Percentiles rank a stretch among this genome's conserved stretches.
Conservation (phyloP, 345 rosid genomes). For the Murraya koenigii region DNA sequence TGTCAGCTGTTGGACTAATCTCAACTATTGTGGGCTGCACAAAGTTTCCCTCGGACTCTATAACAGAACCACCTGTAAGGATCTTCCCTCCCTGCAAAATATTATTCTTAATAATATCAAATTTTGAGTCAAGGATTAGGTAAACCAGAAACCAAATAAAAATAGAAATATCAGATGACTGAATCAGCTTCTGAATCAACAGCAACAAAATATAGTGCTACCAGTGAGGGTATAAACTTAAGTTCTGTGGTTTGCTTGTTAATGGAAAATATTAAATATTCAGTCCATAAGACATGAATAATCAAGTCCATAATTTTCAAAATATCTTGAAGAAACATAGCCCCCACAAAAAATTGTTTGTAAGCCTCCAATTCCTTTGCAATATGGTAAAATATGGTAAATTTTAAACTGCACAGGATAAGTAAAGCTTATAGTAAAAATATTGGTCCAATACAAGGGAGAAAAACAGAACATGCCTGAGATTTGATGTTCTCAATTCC, state of each 20-base stretch:
- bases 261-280: neutral
- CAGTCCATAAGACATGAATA: neutral
- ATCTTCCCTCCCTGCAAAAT: slow-evolving; percentile 80
- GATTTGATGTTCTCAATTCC: slow-evolving; percentile 86
- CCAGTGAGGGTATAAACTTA: neutral
- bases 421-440: neutral
- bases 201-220: neutral
- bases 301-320: neutral
- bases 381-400: neutral
- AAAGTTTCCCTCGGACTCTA: slow-evolving; percentile 79
- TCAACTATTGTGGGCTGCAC: slow-evolving; percentile 95
- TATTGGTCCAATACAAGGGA: neutral
- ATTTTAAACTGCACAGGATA: neutral
- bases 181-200: neutral
- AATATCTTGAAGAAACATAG: neutral
- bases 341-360: neutral
- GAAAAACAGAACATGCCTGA: slow-evolving; percentile 50
- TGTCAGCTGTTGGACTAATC: slow-evolving; percentile 62
- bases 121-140: neutral
- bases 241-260: neutral
- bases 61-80: slow-evolving; percentile 67
- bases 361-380: neutral
- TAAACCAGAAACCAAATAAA: neutral
- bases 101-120: neutral
- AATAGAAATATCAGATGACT: neutral